phyloP scores from a whole-genome alignment of 2,329 filamentous ascomycete species.

The Aspergillus fructus region DNA sequence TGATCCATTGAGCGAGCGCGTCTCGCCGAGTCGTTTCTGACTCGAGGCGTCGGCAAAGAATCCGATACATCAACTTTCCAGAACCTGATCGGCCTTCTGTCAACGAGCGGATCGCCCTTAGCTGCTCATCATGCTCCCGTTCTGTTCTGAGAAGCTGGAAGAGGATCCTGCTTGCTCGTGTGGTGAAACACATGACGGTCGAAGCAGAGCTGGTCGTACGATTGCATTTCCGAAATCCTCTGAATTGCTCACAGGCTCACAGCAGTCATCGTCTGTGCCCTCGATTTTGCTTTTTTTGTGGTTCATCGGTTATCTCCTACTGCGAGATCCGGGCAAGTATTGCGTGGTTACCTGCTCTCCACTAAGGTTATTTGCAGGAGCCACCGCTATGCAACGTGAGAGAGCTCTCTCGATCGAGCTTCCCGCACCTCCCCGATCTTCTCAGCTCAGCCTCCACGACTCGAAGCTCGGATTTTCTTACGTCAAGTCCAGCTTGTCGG shows the following conservation, averaged over 20 bases:
- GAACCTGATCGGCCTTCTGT: constrained; percentile 21
- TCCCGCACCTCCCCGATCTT: not conserved
- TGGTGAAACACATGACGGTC: not conserved
- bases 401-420: not conserved
- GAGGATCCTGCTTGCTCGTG: not conserved
- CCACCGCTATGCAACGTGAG: not conserved
- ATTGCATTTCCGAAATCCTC: not conserved
- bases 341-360: not conserved
- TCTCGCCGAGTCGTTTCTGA: constrained; percentile 5
- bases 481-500: constrained; percentile 5
- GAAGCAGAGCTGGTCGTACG: not conserved
- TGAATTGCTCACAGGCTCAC: not conserved
- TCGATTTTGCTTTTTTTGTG: constrained; percentile 4
- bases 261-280: constrained; percentile 1
- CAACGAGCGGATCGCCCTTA: constrained; percentile 16
- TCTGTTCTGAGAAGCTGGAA: not conserved
- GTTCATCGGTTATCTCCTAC: not conserved
- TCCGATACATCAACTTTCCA: constrained; percentile 22
- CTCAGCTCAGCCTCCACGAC: not conserved
- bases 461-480: not conserved
- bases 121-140: not conserved
- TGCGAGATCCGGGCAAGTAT: not conserved
- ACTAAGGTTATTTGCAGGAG: not conserved
- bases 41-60: not conserved
- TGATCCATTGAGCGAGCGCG: constrained; percentile 16